Percentiles rank a stretch among this genome's conserved stretches.
These are phyloP conservation scores for Trichoderma guizhouense DNA, from an alignment of 2,329 filamentous ascomycete genomes.

Conservation along the genomic window DNA sequence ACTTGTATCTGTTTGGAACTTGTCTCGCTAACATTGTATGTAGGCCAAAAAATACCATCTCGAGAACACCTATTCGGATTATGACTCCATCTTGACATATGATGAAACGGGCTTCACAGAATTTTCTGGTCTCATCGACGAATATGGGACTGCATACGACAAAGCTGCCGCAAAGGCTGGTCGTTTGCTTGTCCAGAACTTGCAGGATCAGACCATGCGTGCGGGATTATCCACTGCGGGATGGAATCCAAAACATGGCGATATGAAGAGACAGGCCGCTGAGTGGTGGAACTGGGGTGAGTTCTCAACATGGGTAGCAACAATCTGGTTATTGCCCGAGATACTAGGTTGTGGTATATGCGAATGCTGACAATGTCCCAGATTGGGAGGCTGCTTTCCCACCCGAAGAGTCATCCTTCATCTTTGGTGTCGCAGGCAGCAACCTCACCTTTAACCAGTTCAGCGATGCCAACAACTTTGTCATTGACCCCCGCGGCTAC, in stretches of 20 bases:
- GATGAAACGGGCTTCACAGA: slow-evolving; percentile 54
- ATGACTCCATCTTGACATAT: slow-evolving; percentile 56
- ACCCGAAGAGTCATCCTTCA: slow-evolving; percentile 54
- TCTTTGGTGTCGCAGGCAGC: slow-evolving; percentile 53
- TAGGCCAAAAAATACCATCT: slow-evolving; percentile 55
- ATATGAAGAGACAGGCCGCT: slow-evolving; percentile 55
- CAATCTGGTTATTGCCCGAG: background rate
- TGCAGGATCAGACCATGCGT: slow-evolving; percentile 60
- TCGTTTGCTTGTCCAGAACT: slow-evolving; percentile 53
- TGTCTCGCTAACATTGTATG: background rate
- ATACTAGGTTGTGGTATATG: background rate
- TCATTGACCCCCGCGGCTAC: slow-evolving; percentile 60
- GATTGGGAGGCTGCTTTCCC: slow-evolving; percentile 56
- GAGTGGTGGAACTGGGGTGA: slow-evolving; percentile 54
- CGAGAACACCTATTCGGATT: slow-evolving; percentile 56
- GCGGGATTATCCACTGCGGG: slow-evolving; percentile 57
- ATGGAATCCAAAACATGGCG: slow-evolving; percentile 55
- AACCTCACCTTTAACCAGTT: slow-evolving; percentile 63
- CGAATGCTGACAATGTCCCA: background rate
- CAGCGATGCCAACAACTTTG: slow-evolving; percentile 59
- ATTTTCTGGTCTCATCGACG: slow-evolving; percentile 48
- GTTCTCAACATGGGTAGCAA: background rate
- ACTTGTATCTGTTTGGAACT: rapidly evolving
- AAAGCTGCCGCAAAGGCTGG: slow-evolving; percentile 52
- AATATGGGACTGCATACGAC: slow-evolving; percentile 46